Evolutionary conservation across 2,329 filamentous ascomycete genomes (phyloP).

Genomic region (Chaetomiaceae sp.): DNA sequence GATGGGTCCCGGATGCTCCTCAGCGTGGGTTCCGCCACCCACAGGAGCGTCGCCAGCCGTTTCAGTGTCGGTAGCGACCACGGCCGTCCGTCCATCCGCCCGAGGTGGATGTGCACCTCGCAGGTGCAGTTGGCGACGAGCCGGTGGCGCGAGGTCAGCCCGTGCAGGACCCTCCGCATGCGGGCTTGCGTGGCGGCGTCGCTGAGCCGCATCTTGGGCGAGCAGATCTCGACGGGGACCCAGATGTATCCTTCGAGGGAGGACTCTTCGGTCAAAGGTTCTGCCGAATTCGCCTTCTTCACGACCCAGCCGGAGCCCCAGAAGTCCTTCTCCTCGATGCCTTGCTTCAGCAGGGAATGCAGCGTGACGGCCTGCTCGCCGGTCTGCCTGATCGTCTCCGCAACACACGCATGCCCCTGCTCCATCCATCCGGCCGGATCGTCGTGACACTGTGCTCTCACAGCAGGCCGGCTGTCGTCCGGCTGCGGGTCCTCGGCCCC

Average conservation of each 20-base stretch:
- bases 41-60: slow-evolving; percentile 34
- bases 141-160: slow-evolving; percentile 25
- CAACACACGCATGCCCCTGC: slow-evolving; percentile 26
- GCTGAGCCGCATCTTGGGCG: slow-evolving; percentile 32
- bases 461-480: slow-evolving; percentile 6
- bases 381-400: slow-evolving; percentile 22
- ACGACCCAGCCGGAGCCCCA: slow-evolving; percentile 39
- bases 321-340: slow-evolving; percentile 30
- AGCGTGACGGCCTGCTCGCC: slow-evolving; percentile 30
- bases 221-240: slow-evolving; percentile 37
- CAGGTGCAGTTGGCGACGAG: slow-evolving; percentile 36
- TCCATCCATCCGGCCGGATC: slow-evolving; percentile 16
- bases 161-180: slow-evolving; percentile 27
- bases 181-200: slow-evolving; percentile 19
- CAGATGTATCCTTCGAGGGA: slow-evolving; percentile 29
- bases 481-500: slow-evolving; percentile 13
- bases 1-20: slow-evolving; percentile 35
- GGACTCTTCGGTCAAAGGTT: slow-evolving; percentile 27
- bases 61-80: slow-evolving; percentile 33
- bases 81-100: slow-evolving; percentile 31
- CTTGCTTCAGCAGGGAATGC: slow-evolving; percentile 24
- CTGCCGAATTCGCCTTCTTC: slow-evolving; percentile 39
- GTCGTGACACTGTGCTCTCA: not conserved
- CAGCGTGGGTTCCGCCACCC: slow-evolving; percentile 36
- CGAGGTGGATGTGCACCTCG: slow-evolving; percentile 39